Evolutionary conservation across 1,284 basidiomycete species (phyloP).

Genomic region (Pseudomicrostroma phylloplanum): DNA sequence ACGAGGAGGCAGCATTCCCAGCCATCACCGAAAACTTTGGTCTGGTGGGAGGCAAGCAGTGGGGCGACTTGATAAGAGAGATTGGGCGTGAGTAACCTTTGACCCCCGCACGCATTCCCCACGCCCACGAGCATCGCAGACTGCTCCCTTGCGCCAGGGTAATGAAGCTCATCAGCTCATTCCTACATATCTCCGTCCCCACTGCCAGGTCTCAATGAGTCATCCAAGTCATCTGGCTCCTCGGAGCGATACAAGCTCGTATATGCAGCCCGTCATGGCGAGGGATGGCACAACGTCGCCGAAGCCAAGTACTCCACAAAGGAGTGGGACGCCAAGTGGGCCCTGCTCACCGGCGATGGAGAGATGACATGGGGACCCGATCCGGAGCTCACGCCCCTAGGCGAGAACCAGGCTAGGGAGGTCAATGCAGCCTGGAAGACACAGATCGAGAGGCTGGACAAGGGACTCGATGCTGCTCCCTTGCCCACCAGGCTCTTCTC

Average conservation of each 20-base stretch:
- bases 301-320: slow-evolving; percentile 16
- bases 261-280: slow-evolving; percentile 16
- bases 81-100: slow-evolving; percentile 2
- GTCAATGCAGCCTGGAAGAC: slow-evolving; percentile 8
- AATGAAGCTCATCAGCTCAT: slow-evolving; percentile 1
- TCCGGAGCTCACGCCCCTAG: slow-evolving; percentile 10
- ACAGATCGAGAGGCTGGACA: not conserved
- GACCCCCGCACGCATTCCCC: too few species aligned
- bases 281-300: slow-evolving; percentile 16
- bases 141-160: too few species aligned
- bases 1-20: slow-evolving; percentile 2
- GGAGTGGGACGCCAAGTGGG: slow-evolving; percentile 17
- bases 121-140: too few species aligned
- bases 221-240: slow-evolving; percentile 1
- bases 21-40: slow-evolving; percentile 13
- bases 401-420: slow-evolving; percentile 10
- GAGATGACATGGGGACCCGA: slow-evolving; percentile 16
- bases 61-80: slow-evolving; percentile 2
- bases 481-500: slow-evolving; percentile 13
- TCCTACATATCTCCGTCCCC: not conserved
- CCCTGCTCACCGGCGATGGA: slow-evolving; percentile 14
- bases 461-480: slow-evolving; percentile 10
- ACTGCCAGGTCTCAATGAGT: slow-evolving; percentile 6
- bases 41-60: slow-evolving; percentile 2
- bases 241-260: slow-evolving; percentile 11